phyloP scores from a whole-genome alignment of 768 basidiomycete species.

The Russula sp. region DNA sequence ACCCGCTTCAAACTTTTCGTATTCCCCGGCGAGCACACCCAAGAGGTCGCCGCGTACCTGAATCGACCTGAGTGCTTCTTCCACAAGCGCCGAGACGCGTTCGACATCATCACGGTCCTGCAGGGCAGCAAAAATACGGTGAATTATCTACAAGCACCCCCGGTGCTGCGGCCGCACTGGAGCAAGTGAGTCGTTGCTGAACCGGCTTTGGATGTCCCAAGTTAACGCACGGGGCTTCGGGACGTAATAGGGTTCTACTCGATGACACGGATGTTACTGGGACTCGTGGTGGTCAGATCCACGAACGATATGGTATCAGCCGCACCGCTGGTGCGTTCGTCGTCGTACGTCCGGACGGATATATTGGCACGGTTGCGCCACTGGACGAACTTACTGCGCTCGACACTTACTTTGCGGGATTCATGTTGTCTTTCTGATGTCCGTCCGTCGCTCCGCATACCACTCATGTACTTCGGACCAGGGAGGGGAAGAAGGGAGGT shows the following conservation, averaged over 20 bases:
- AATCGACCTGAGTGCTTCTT: slow-evolving; percentile 29
- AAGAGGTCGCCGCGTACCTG: slow-evolving; percentile 29
- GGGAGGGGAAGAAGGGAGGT: too few species aligned
- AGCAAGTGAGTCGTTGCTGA: slow-evolving; percentile 33
- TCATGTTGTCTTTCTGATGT: slow-evolving; percentile 30
- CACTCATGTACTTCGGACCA: too few species aligned
- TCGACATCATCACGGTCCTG: slow-evolving; percentile 29
- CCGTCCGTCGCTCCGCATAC: background rate
- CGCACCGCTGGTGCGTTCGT: slow-evolving; percentile 41
- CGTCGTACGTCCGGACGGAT: slow-evolving; percentile 60
- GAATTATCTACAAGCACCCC: slow-evolving; percentile 32
- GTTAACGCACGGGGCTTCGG: too few species aligned
- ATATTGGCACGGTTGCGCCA: slow-evolving; percentile 52
- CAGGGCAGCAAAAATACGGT: slow-evolving; percentile 33
- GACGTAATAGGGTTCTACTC: slow-evolving; percentile 44
- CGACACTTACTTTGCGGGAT: slow-evolving; percentile 43
- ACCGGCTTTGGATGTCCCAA: too few species aligned
- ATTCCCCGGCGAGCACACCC: slow-evolving; percentile 34
- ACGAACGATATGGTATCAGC: slow-evolving; percentile 49
- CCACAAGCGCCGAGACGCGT: slow-evolving; percentile 26
- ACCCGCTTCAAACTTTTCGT: slow-evolving; percentile 45
- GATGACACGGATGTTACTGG: slow-evolving; percentile 49
- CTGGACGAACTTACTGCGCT: slow-evolving; percentile 38
- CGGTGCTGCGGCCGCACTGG: slow-evolving; percentile 36
- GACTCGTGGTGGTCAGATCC: slow-evolving; percentile 47